Evolutionary conservation across 495 filamentous ascomycete species (phyloP).

Genomic region (Usnea hakonensis): DNA sequence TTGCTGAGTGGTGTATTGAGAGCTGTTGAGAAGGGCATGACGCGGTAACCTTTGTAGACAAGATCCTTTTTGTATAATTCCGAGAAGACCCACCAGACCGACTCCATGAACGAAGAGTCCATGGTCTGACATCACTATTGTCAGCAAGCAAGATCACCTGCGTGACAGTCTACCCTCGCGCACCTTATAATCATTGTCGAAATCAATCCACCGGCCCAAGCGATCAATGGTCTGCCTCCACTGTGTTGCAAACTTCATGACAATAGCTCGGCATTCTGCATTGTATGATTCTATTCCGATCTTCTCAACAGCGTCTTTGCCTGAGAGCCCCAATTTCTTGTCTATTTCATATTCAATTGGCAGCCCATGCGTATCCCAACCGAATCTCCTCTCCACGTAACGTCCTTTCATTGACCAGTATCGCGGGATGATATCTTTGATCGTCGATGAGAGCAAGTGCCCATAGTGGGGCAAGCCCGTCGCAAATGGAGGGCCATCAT

Average conservation of each 20-base stretch:
- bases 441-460: slow-evolving; percentile 89
- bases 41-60: slow-evolving; percentile 80
- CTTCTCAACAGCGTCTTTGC: slow-evolving; percentile 77
- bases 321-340: slow-evolving; percentile 89
- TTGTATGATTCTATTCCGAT: slow-evolving; percentile 90
- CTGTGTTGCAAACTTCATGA: slow-evolving; percentile 85
- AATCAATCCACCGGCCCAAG: slow-evolving; percentile 95
- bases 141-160: slow-evolving; percentile 17
- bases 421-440: slow-evolving; percentile 93
- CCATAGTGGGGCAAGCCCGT: slow-evolving; percentile 85
- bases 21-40: slow-evolving; percentile 93
- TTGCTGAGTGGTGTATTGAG: slow-evolving; percentile 87
- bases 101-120: slow-evolving; percentile 93
- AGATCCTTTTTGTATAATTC: slow-evolving; percentile 80
- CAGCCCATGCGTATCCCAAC: slow-evolving; percentile 90
- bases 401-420: slow-evolving; percentile 98
- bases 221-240: slow-evolving; percentile 88
- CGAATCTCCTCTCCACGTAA: slow-evolving; percentile 66
- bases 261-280: slow-evolving; percentile 83
- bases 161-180: slow-evolving; percentile 14
- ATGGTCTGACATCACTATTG: slow-evolving; percentile 54
- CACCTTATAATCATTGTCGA: slow-evolving; percentile 96
- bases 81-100: slow-evolving; percentile 95
- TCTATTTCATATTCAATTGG: slow-evolving; percentile 98
- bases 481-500: slow-evolving; percentile 59